These are phyloP conservation scores for Selenicereus undatus DNA, from an alignment of 148 eudicot species.

Conservation along the genomic window DNA sequence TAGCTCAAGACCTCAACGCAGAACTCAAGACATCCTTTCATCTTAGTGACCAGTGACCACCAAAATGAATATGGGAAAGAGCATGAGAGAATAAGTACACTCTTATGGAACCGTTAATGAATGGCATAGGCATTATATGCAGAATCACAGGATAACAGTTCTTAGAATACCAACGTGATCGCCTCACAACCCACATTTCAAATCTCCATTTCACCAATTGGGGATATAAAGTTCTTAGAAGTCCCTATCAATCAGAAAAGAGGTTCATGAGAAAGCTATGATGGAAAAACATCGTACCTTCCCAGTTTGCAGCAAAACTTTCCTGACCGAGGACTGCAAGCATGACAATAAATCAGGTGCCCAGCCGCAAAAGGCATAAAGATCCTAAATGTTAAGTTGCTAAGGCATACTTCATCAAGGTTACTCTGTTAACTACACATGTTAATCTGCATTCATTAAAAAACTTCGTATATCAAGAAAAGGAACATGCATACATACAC, in stretches of 20 bases:
- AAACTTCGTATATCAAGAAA: too few species aligned
- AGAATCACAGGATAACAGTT: neutral
- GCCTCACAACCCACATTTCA: neutral
- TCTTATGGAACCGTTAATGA: neutral
- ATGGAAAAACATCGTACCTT: conserved; percentile 45
- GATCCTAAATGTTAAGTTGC: neutral
- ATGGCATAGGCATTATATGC: too few species aligned
- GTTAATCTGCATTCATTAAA: too few species aligned
- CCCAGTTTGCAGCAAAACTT: conserved; percentile 69
- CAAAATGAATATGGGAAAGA: neutral
- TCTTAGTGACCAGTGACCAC: too few species aligned
- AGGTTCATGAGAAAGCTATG: neutral
- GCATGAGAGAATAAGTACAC: neutral
- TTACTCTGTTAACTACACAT: neutral
- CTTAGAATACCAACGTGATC: neutral
- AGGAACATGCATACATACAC: too few species aligned
- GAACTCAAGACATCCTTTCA: too few species aligned
- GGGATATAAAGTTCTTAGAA: neutral
- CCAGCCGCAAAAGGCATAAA: neutral
- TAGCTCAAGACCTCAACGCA: neutral
- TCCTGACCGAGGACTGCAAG: conserved; percentile 91
- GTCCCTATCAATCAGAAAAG: neutral
- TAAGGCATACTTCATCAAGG: neutral
- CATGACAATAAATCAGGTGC: conserved; percentile 20
- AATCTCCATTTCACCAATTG: neutral